These are phyloP conservation scores for Penicillium sp. DNA, from an alignment of 2,329 filamentous ascomycete genomes.

Conservation along the genomic window DNA sequence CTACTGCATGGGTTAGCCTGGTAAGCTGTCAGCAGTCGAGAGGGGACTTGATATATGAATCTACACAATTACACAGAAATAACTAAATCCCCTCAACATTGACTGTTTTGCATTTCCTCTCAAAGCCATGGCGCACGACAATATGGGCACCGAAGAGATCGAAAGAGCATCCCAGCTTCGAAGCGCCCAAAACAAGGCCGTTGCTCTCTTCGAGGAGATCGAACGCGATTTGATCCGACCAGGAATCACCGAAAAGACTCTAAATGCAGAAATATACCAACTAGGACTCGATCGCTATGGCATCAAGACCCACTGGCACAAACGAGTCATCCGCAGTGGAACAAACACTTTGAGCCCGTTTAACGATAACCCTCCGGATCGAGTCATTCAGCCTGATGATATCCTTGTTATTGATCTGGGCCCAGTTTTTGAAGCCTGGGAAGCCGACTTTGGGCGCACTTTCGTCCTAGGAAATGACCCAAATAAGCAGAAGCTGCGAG, in stretches of 20 bases:
- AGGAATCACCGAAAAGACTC: slow-evolving; percentile 48
- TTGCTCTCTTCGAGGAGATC: slow-evolving; percentile 49
- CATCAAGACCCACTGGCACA: slow-evolving; percentile 53
- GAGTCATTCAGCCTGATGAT: slow-evolving; percentile 48
- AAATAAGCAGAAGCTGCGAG: slow-evolving; percentile 45
- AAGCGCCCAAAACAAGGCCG: slow-evolving; percentile 49
- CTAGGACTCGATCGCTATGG: slow-evolving; percentile 44
- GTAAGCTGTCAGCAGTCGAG: neutral
- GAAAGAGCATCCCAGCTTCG: slow-evolving; percentile 40
- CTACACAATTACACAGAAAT: neutral
- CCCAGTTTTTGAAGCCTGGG: slow-evolving; percentile 53
- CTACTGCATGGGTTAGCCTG: neutral
- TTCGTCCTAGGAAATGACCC: slow-evolving; percentile 51
- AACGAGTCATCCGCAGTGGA: slow-evolving; percentile 50
- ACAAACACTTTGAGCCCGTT: slow-evolving; percentile 51
- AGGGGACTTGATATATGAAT: neutral
- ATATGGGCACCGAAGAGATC: slow-evolving; percentile 8
- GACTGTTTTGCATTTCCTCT: neutral
- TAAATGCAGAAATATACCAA: slow-evolving; percentile 50
- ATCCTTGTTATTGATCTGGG: slow-evolving; percentile 54
- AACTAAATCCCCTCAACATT: neutral
- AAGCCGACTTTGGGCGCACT: slow-evolving; percentile 54
- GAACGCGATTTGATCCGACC: slow-evolving; percentile 46
- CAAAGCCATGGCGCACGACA: neutral
- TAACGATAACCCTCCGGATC: slow-evolving; percentile 50